These are phyloP conservation scores for Porcisia hertigi DNA, from an alignment of 208 protist genomes.

Conservation along the genomic window DNA sequence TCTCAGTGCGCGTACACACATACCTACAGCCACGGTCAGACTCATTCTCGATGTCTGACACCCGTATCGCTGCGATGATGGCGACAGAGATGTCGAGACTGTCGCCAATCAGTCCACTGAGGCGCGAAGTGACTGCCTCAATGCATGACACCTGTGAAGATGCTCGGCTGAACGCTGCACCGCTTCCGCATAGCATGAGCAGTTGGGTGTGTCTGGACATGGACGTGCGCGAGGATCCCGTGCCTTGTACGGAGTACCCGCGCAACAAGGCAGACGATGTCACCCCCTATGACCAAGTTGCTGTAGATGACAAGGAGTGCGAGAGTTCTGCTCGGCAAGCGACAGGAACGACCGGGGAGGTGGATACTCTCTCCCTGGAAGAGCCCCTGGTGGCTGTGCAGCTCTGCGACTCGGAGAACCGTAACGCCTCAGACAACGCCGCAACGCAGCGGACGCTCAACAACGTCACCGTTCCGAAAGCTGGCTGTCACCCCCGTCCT, in stretches of 20 bases:
- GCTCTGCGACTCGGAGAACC: background rate
- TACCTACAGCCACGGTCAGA: background rate
- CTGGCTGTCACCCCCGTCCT: background rate
- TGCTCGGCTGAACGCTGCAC: background rate
- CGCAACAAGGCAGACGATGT: background rate
- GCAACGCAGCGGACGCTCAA: background rate
- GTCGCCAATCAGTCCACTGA: conserved; percentile 5
- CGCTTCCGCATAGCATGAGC: conserved; percentile 20
- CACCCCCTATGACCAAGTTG: background rate
- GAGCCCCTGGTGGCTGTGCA: background rate
- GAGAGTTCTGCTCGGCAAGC: background rate
- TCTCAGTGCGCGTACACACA: background rate
- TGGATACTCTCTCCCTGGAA: background rate
- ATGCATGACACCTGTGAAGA: background rate
- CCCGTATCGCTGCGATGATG: background rate
- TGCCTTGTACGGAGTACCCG: background rate
- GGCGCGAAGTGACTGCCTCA: conserved; percentile 10
- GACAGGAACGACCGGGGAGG: background rate
- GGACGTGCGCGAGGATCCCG: background rate
- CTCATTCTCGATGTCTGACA: background rate
- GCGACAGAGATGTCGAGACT: background rate
- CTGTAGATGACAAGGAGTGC: background rate
- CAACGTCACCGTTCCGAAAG: background rate
- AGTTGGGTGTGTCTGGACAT: conserved; percentile 32
- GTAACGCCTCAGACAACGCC: background rate